phyloP scores from a whole-genome alignment of 129 eudicot genomes.

The Tagetes patula region DNA sequence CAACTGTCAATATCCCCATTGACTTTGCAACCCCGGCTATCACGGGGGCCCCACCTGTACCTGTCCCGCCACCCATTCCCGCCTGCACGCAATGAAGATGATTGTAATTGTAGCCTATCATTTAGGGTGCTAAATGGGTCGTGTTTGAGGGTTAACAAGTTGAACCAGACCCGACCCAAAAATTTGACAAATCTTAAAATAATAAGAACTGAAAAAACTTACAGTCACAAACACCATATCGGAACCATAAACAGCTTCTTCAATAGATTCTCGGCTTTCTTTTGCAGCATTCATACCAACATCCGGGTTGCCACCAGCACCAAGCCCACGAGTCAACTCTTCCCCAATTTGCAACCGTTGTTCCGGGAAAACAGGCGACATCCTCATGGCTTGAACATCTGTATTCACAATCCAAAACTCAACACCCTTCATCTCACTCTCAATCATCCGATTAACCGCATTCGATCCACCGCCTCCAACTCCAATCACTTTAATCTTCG shows the following conservation, averaged over 20 bases:
- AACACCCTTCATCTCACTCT: slow-evolving; percentile 83
- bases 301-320: slow-evolving; percentile 98
- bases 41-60: slow-evolving; percentile 95
- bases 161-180: no score
- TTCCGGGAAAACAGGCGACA: slow-evolving; percentile 77
- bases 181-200: no score
- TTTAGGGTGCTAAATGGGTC: neutral
- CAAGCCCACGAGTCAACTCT: slow-evolving; percentile 93
- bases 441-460: slow-evolving; percentile 97
- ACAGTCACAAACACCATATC: slow-evolving; percentile 99
- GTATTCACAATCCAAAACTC: slow-evolving; percentile 98
- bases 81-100: slow-evolving; percentile 55
- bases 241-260: slow-evolving; percentile 82
- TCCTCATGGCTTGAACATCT: slow-evolving; percentile 86
- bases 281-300: slow-evolving; percentile 96
- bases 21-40: slow-evolving; percentile 93
- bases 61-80: slow-evolving; percentile 99
- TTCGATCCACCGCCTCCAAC: slow-evolving; percentile 99
- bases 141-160: no score
- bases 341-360: slow-evolving; percentile 79
- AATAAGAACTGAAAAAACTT: slow-evolving; percentile 28
- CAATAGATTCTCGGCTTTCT: slow-evolving; percentile 74
- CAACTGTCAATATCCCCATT: slow-evolving; percentile 92
- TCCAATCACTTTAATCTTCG: slow-evolving; percentile 91
- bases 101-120: neutral